These are phyloP conservation scores for Kwoniella mangroviensis DNA, from an alignment of 768 basidiomycete genomes.

Conservation along the genomic window DNA sequence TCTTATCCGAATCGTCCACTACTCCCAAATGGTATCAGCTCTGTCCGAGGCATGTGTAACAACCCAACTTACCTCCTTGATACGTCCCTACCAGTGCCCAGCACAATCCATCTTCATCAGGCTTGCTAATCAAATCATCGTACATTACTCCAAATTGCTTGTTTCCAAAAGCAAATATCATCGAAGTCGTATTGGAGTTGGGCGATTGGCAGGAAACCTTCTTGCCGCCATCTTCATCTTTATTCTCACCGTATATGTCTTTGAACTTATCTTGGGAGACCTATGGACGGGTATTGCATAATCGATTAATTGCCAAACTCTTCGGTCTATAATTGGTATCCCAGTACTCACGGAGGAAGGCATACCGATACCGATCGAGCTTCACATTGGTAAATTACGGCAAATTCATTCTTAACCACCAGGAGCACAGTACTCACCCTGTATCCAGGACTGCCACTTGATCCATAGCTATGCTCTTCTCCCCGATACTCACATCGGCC, in stretches of 20 bases:
- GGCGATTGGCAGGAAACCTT: background rate
- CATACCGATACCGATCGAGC: slow-evolving; percentile 2
- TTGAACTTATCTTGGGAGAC: background rate
- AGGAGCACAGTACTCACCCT: background rate
- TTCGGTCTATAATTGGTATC: background rate
- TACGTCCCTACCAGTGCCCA: slow-evolving; percentile 11
- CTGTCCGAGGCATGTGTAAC: background rate
- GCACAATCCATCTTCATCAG: slow-evolving; percentile 2
- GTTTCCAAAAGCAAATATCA: background rate
- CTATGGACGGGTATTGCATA: background rate
- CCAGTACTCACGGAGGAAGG: background rate
- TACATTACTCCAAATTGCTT: slow-evolving; percentile 6
- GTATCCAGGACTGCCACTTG: slow-evolving; percentile 2
- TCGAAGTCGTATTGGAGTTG: background rate
- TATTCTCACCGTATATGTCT: background rate
- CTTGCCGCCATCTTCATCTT: slow-evolving; percentile 2
- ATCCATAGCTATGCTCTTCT: background rate
- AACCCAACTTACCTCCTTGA: slow-evolving; percentile 9
- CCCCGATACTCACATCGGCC: background rate
- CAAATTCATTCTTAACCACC: background rate
- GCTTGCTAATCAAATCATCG: slow-evolving; percentile 5
- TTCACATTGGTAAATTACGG: background rate
- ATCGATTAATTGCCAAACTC: background rate
- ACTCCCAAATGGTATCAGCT: background rate
- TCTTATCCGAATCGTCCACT: slow-evolving; percentile 2